phyloP scores from a whole-genome alignment of 2,329 filamentous ascomycete genomes.

The Plectosphaerella plurivora region DNA sequence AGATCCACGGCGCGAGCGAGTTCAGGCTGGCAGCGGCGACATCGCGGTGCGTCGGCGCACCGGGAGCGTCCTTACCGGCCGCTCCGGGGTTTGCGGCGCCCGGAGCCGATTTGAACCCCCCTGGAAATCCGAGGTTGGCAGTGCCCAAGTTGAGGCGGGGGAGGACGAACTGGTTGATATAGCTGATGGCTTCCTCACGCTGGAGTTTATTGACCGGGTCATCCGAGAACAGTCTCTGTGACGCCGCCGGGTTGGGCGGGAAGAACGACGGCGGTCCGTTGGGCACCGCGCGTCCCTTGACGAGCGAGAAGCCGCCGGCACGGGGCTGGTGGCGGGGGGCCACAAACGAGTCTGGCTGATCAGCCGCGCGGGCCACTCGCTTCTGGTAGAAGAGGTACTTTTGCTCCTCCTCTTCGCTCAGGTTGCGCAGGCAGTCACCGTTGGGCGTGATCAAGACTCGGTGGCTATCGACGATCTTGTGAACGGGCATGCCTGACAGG shows the following conservation, averaged over 20 bases:
- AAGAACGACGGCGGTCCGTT: slow-evolving; percentile 61
- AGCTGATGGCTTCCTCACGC: slow-evolving; percentile 61
- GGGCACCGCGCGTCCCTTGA: slow-evolving; percentile 61
- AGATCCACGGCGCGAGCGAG: slow-evolving; percentile 53
- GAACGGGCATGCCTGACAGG: slow-evolving; percentile 52
- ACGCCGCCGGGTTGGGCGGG: slow-evolving; percentile 41
- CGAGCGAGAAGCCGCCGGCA: slow-evolving; percentile 54
- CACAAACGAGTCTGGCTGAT: slow-evolving; percentile 51
- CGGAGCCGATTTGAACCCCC: slow-evolving; percentile 19
- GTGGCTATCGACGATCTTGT: slow-evolving; percentile 59
- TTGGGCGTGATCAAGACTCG: slow-evolving; percentile 71
- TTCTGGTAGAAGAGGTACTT: slow-evolving; percentile 66
- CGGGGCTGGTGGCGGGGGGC: slow-evolving; percentile 50
- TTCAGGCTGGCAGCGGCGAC: slow-evolving; percentile 46
- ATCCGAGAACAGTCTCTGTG: slow-evolving; percentile 28
- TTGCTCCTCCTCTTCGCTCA: slow-evolving; percentile 65
- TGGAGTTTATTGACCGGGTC: slow-evolving; percentile 63
- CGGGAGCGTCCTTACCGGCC: slow-evolving; percentile 21
- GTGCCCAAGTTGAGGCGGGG: slow-evolving; percentile 52
- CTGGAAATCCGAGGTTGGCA: slow-evolving; percentile 32
- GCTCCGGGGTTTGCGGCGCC: background rate
- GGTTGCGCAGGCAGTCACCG: slow-evolving; percentile 70
- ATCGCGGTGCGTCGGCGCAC: slow-evolving; percentile 30
- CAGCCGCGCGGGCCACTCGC: slow-evolving; percentile 43
- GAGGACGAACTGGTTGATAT: slow-evolving; percentile 66